Evolutionary conservation across 2,329 filamentous ascomycete genomes (phyloP), one percentile per base, ranked within the genome.

Genomic region (Pleurostoma richardsiae): DNA sequence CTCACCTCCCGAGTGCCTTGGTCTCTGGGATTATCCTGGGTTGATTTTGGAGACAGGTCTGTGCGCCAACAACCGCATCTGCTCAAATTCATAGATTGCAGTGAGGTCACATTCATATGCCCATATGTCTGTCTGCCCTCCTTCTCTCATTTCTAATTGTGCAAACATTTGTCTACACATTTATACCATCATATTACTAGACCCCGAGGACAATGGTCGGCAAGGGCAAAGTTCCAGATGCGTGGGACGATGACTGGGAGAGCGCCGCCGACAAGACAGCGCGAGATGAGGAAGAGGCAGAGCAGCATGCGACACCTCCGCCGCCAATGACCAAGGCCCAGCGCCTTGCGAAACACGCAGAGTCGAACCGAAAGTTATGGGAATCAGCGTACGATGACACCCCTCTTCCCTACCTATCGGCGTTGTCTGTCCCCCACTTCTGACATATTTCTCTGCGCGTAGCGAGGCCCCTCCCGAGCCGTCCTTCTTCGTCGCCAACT

Each of bases 241-340:
- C 90, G 26, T 96, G 92, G 92, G 90, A 92, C 31, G 78, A 95
- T 57, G 88, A 96, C 60, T 97, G 91, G 90, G 88, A 92, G 63
- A 69, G 73, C 5, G 79, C 86, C 61, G 89, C 87, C 48, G 90
- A 95, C 64, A 76, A 63, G 48, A 56, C 65, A 29, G 63, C 65
- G 39, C 62, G 70, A 27, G 61, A 65, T 42, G 59, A 61, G 33
- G 64, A 67, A 51, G 69, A 68, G 45, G 55, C 65, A n/a, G 58
- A 64, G 30, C 53, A 62, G 46, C 56, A 58, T 46, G 57, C 59
- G 33, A 58, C 58, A 43, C 60, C 65, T 19, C 66, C 68, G 55
- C 63, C 63, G 41, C 66, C 66, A 40, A 65, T 90, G 49, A 83
- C 81, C 54, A 90, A 87, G 60, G 82, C 88, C 4, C 86, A 96